Base-by-base conservation (phyloP, 306 rosid species). In the Dalbergia cochinchinensis region DNA sequence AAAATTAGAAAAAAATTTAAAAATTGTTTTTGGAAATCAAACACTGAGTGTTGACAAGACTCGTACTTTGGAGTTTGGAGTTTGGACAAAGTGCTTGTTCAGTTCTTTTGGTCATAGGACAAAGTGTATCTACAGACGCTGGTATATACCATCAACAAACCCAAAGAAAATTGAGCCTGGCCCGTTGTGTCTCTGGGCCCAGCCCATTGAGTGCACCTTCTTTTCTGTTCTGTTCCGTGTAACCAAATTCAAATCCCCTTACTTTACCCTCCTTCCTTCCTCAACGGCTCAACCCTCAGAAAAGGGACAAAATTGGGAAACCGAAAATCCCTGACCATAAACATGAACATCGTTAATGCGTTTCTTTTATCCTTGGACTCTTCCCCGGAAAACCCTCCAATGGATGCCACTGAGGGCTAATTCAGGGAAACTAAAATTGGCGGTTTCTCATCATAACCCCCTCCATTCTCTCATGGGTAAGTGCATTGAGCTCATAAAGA, bases 361-460 rank as follows among this genome's bases (percentile, higher is more conserved):
- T 7, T 14, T 16, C 5, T 58, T 42, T 10, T 7, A 16, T 8
- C 10, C 42, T 37, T 19, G 65, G 77, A 39, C 37, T 37, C 14
- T 37, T 72, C 20, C 5, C 39, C 77, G n/a, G 58, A 42, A 22
- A 74, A 74, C 45, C 59, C 78, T 15, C n/a, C 45, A 55, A 54
- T 67, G 68, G 47, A 67, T 31, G 13, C 66, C 53, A 37, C 42
- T 67, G 48, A 55, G 31, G 35, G 11, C 55, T 0, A 63, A 37
- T 55, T 18, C 69, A 55, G 34, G 19, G 4, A 55, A 66, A 42
- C 12, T 44, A 67, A 37, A 51, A 13, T 51, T 15, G 19, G 16
- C 10, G 18, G 19, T 26, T 14, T 48, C 35, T 8, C 41, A 19
- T 35, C 63, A 69, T 69, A 20, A 60, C 11, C 7, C 33, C 70